Conservation (phyloP, 2,329 filamentous ascomycete genomes). For the Microcyclospora pomicola region DNA sequence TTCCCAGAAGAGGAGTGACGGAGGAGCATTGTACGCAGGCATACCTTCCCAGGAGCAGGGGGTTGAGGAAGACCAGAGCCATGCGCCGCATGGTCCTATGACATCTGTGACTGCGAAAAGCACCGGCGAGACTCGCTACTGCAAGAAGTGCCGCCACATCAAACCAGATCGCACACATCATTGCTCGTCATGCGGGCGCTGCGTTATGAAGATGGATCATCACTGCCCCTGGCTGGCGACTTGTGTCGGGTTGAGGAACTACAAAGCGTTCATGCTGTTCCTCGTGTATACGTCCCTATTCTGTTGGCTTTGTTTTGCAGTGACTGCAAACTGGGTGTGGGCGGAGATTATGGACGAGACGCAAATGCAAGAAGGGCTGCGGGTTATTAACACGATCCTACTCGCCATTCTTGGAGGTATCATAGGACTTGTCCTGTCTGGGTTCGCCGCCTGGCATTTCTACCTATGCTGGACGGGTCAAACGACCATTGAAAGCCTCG, state of each 20-base stretch:
- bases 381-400: slow-evolving; percentile 78
- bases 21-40: slow-evolving; percentile 52
- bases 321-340: slow-evolving; percentile 72
- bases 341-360: slow-evolving; percentile 60
- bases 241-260: slow-evolving; percentile 85
- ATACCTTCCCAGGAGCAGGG: slow-evolving; percentile 57
- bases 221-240: slow-evolving; percentile 97
- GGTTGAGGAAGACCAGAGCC: slow-evolving; percentile 18
- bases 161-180: slow-evolving; percentile 96
- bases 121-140: slow-evolving; percentile 74
- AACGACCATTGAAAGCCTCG: slow-evolving; percentile 91
- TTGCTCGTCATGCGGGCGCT: slow-evolving; percentile 86
- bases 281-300: slow-evolving; percentile 79
- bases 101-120: slow-evolving; percentile 77
- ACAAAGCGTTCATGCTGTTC: slow-evolving; percentile 90
- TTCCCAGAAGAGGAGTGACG: not conserved
- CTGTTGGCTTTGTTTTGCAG: slow-evolving; percentile 66
- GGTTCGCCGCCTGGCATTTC: slow-evolving; percentile 87
- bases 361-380: slow-evolving; percentile 60
- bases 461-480: slow-evolving; percentile 63
- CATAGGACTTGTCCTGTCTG: slow-evolving; percentile 74
- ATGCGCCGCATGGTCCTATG: slow-evolving; percentile 23
- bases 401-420: slow-evolving; percentile 78
- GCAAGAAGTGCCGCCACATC: slow-evolving; percentile 90
- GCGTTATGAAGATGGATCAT: slow-evolving; percentile 98